Evolutionary conservation across 2,329 filamentous ascomycete genomes (phyloP), one percentile per base, ranked within the genome.

Genomic region (Berkeleyomyces basicola): DNA sequence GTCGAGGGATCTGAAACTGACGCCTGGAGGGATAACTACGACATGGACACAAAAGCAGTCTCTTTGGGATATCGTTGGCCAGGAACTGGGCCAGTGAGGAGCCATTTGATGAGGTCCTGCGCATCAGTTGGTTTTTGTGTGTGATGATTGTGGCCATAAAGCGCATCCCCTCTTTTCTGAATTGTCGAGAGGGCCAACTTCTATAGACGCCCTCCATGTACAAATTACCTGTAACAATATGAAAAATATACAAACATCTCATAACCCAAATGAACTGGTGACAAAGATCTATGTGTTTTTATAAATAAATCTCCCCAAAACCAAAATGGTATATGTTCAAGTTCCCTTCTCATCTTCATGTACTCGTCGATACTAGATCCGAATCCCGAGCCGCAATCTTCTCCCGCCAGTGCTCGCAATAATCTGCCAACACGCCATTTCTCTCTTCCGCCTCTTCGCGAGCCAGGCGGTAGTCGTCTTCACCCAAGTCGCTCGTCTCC

Each of bases 401-500:
- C 10, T 62, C 60, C 23, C 49, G 46, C 58, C 65, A 65, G 59
- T 67, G 66, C n/a, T 61, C 43, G 44, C 66, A 67, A 57, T 65
- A 67, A 3, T 53, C 62, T 2, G 51, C 58, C 62, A 65, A 61
- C 39, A 66, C 66, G 49, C 73, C 72, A 44, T 70, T 69, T 63
- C 78, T 78, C 64, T 81, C 79, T 4, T 74, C 73, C 61, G 71
- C 71, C 68, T 97, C 93, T 72, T 99, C 93, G 51, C 80, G 79
- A 36, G 86, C 84, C 62, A 87, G 78, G 58, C 87, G 76, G 68
- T 85, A 86, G 70, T 99, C 93, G 70, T 99, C 93, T 65, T 93
- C 88, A 3, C 87, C 88, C 65, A 92, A 78, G 66, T 93, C 89
- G 69, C 89, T 95, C 16, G 84, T 86, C 70, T 96, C 90, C 47